These are phyloP conservation scores for Exophiala sp. DNA, from an alignment of 2,329 filamentous ascomycete genomes.

Conservation along the genomic window DNA sequence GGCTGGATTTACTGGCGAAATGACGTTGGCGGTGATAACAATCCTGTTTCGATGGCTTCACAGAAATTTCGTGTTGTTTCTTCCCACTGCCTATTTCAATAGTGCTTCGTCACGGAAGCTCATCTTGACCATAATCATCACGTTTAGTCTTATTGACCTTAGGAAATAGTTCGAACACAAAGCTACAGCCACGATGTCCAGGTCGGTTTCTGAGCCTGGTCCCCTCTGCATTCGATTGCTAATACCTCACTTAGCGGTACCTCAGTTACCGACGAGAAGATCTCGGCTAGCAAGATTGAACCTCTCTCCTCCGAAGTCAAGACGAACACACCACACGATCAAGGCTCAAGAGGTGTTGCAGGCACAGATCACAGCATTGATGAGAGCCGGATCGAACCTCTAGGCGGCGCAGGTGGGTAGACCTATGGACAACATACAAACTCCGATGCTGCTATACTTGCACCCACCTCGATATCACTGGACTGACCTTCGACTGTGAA, in stretches of 20 bases:
- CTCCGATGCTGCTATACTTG: neutral
- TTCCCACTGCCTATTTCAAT: too few relatives aligned
- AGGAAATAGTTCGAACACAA: too few relatives aligned
- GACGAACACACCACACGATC: slow-evolving; percentile 17
- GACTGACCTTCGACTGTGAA: neutral
- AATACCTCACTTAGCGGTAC: neutral
- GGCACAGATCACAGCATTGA: slow-evolving; percentile 26
- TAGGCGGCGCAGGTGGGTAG: slow-evolving; percentile 15
- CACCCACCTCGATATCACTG: too few relatives aligned
- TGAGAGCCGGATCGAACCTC: slow-evolving; percentile 26
- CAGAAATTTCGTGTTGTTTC: too few relatives aligned
- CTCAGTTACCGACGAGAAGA: slow-evolving; percentile 11
- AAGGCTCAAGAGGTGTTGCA: slow-evolving; percentile 15
- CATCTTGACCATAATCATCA: too few relatives aligned
- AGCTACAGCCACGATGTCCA: neutral
- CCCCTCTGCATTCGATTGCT: neutral
- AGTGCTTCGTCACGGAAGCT: neutral
- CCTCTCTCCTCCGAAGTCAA: slow-evolving; percentile 26
- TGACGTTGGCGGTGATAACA: too few relatives aligned
- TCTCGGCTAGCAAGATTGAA: slow-evolving; percentile 27
- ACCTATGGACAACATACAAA: neutral
- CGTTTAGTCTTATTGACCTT: too few relatives aligned
- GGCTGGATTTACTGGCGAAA: too few relatives aligned
- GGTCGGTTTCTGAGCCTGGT: neutral
- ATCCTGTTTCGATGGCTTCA: too few relatives aligned